These are phyloP conservation scores for Kernera saxatilis DNA, from an alignment of 345 rosid genomes.

Conservation along the genomic window DNA sequence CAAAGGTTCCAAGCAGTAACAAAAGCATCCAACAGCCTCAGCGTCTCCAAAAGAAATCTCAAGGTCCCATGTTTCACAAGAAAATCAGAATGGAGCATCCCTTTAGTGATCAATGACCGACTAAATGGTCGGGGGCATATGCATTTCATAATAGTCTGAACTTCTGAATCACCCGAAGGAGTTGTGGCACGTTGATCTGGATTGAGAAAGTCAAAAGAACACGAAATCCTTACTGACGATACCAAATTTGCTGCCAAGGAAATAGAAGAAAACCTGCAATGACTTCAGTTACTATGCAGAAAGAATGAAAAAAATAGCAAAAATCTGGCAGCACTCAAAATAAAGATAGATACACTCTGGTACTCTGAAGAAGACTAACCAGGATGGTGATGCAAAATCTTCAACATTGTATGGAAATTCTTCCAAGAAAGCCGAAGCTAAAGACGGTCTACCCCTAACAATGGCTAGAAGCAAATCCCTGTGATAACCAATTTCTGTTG, in stretches of 20 bases:
- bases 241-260: slow-evolving; percentile 77
- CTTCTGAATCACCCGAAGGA: slow-evolving; percentile 37
- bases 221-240: slow-evolving; percentile 45
- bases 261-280: slow-evolving; percentile 79
- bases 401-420: slow-evolving; percentile 88
- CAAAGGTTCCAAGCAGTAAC: slow-evolving; percentile 34
- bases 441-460: slow-evolving; percentile 59
- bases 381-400: slow-evolving; percentile 66
- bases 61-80: slow-evolving; percentile 82
- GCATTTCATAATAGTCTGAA: slow-evolving; percentile 62
- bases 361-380: slow-evolving; percentile 52
- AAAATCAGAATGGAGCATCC: slow-evolving; percentile 77
- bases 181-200: slow-evolving; percentile 34
- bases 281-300: slow-evolving; percentile 36
- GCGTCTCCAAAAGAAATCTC: slow-evolving; percentile 71
- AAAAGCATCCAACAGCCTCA: slow-evolving; percentile 66
- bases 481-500: slow-evolving; percentile 60
- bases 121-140: slow-evolving; percentile 68
- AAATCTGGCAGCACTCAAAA: neutral
- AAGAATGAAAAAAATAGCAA: slow-evolving; percentile 1
- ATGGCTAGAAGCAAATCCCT: slow-evolving; percentile 77
- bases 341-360: slow-evolving; percentile 4
- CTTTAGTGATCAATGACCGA: slow-evolving; percentile 69
- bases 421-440: slow-evolving; percentile 69
- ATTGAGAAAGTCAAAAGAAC: slow-evolving; percentile 55